Conservation (phyloP, 495 filamentous ascomycete species). For the Filosporella fistucella region DNA sequence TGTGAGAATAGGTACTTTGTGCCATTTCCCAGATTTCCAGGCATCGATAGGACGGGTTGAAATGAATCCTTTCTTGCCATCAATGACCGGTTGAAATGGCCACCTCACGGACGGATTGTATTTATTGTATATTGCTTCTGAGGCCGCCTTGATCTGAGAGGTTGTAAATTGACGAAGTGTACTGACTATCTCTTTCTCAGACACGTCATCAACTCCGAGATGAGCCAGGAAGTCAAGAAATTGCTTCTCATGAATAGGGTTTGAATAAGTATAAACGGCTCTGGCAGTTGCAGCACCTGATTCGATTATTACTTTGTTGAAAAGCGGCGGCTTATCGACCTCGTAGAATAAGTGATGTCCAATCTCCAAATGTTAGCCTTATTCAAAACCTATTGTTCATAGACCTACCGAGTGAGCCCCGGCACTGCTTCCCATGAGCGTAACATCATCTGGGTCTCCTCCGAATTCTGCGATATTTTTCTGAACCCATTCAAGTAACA, state of each 20-base stretch:
- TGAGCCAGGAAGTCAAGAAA: conserved; percentile 51
- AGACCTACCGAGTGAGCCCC: conserved; percentile 43
- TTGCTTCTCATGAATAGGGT: conserved; percentile 54
- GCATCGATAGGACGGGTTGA: conserved; percentile 49
- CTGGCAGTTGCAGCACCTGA: conserved; percentile 60
- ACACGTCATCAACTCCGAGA: conserved; percentile 31
- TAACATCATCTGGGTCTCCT: conserved; percentile 58
- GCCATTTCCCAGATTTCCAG: conserved; percentile 45
- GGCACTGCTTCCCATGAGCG: conserved; percentile 62
- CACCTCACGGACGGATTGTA: conserved; percentile 54
- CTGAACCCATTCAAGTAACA: conserved; percentile 60
- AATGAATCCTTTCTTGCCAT: conserved; percentile 47
- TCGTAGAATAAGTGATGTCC: conserved; percentile 61
- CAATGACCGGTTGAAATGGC: conserved; percentile 67
- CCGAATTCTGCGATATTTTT: conserved; percentile 57
- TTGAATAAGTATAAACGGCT: conserved; percentile 48
- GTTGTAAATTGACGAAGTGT: conserved; percentile 46
- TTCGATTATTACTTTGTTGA: conserved; percentile 59
- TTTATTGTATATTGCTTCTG: conserved; percentile 43
- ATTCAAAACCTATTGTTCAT: background rate
- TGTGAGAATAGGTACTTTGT: conserved; percentile 57
- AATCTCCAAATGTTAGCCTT: conserved; percentile 36
- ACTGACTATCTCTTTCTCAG: conserved; percentile 42
- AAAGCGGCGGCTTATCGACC: conserved; percentile 35
- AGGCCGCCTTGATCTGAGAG: conserved; percentile 40